Conservation (phyloP, 495 filamentous ascomycete genomes). For the Lophiotrema nucula region DNA sequence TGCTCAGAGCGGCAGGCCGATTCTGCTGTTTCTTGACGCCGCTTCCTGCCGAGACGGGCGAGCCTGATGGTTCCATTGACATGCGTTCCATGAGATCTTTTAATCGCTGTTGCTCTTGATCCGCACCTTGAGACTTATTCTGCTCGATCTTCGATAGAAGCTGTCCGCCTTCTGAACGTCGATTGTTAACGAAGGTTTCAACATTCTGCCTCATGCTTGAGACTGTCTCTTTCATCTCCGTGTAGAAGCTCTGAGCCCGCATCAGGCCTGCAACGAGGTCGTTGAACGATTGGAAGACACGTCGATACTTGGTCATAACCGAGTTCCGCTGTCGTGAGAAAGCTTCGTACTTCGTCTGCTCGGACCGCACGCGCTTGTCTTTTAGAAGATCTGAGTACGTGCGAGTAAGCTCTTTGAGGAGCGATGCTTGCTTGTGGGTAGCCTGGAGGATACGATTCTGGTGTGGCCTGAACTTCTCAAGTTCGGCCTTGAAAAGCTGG, state of each 20-base stretch:
- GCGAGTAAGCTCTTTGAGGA: slow-evolving; percentile 92
- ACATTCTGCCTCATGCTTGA: slow-evolving; percentile 96
- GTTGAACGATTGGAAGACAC: slow-evolving; percentile 87
- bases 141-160: slow-evolving; percentile 84
- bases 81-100: slow-evolving; percentile 93
- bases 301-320: slow-evolving; percentile 85
- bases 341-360: slow-evolving; percentile 90
- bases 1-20: slow-evolving; percentile 44
- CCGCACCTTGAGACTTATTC: slow-evolving; percentile 68
- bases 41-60: slow-evolving; percentile 42
- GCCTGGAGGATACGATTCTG: slow-evolving; percentile 88
- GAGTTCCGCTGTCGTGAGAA: slow-evolving; percentile 78
- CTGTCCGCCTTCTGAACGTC: slow-evolving; percentile 86
- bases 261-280: slow-evolving; percentile 82
- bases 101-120: slow-evolving; percentile 80
- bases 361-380: slow-evolving; percentile 88
- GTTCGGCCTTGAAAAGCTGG: slow-evolving; percentile 86
- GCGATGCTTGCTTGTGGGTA: slow-evolving; percentile 85
- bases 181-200: slow-evolving; percentile 92
- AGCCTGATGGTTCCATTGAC: slow-evolving; percentile 65
- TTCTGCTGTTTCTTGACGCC: slow-evolving; percentile 34
- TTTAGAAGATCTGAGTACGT: slow-evolving; percentile 86
- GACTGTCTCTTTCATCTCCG: slow-evolving; percentile 92
- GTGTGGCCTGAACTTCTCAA: slow-evolving; percentile 94
- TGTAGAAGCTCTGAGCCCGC: slow-evolving; percentile 88